Percentiles rank a stretch among this genome's conserved stretches.
Evolutionary conservation across 148 eudicot genomes (phyloP).

Genomic region (Rhododendron griersonianum): DNA sequence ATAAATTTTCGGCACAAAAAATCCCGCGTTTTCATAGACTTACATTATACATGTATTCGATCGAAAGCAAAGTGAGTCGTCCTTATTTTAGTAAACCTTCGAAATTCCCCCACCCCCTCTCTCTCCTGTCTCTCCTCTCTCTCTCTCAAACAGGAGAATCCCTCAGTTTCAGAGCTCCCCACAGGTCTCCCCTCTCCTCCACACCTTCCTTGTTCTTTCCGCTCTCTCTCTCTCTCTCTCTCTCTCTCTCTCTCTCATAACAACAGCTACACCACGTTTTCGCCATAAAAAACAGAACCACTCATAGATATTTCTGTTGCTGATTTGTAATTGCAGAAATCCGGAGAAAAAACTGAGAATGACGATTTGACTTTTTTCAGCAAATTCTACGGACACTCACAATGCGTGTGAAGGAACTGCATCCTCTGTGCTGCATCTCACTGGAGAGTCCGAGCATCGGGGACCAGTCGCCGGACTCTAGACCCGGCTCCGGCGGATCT

Average conservation of each 20-base stretch:
- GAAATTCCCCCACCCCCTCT: not conserved
- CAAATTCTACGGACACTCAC: not conserved
- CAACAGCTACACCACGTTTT: not conserved
- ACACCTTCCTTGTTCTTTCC: not conserved
- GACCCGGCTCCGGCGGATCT: constrained; percentile 37
- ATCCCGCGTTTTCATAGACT: too few relatives aligned
- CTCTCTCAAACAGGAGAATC: not conserved
- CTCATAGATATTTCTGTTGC: not conserved
- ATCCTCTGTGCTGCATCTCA: constrained; percentile 73
- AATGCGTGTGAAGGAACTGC: constrained; percentile 82
- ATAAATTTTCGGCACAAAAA: too few relatives aligned
- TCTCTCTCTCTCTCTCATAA: not conserved
- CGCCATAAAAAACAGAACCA: not conserved
- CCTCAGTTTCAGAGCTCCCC: constrained; percentile 24
- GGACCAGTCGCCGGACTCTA: constrained; percentile 42
- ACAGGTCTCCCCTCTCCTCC: constrained; percentile 4
- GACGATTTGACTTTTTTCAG: constrained; percentile 7
- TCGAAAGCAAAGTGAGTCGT: not conserved
- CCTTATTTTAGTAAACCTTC: not conserved
- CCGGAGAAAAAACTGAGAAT: not conserved
- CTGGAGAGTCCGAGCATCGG: constrained; percentile 48
- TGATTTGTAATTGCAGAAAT: not conserved
- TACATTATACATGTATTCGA: not conserved
- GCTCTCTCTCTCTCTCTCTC: not conserved
- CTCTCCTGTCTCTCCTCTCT: not conserved